Evolutionary conservation across 2,329 filamentous ascomycete genomes (phyloP), one percentile per base, ranked within the genome.

Genomic region (Paramyrothecium sp.): DNA sequence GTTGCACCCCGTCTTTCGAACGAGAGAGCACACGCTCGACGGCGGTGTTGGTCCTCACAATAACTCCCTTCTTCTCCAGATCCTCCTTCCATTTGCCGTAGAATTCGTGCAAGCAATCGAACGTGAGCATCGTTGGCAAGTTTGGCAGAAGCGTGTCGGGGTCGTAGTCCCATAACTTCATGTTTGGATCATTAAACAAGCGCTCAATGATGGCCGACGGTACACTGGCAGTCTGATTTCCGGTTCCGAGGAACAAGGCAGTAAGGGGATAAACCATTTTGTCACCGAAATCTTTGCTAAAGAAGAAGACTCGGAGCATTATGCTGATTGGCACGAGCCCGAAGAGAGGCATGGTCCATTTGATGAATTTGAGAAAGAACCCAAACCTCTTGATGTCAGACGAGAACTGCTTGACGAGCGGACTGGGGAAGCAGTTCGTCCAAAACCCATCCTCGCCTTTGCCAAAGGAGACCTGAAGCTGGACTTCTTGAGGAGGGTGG

Each of bases 141-240:
- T 89, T 88, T 1, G 79, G 80, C 2, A 85, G 67, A 3, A 87
- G 70, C 0, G 79, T 83, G 50, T 82, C 76, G 0, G 75, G 65
- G 53, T 86, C 82, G 60, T 85, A 86, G 26, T 83, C 74, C 83
- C 83, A 87, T 10, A 87, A 73, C 59, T 81, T 81, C 78, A 84
- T 83, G 55, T 82, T 83, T 0, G 82, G 81, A 56, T 84, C 81
- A 57, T 84, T 75, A 53, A 85, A 86, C 0, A 88, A 69, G 4
- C 83, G 73, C 66, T 87, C 83, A 4, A 92, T 76, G 34, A 92
- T 86, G 22, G 88, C 87, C 47, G 81, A 83, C 0, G 89, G 85
- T 0, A 92, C 88, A 60, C 90, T 85, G 0, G 88, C 84, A 0
- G 89, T 89, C 64, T 90, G 87, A 62, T 92, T 92, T 2, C 89